Evolutionary conservation across 345 rosid genomes (phyloP), one percentile per base, ranked within the genome.

Genomic region (Citrus hindsii): DNA sequence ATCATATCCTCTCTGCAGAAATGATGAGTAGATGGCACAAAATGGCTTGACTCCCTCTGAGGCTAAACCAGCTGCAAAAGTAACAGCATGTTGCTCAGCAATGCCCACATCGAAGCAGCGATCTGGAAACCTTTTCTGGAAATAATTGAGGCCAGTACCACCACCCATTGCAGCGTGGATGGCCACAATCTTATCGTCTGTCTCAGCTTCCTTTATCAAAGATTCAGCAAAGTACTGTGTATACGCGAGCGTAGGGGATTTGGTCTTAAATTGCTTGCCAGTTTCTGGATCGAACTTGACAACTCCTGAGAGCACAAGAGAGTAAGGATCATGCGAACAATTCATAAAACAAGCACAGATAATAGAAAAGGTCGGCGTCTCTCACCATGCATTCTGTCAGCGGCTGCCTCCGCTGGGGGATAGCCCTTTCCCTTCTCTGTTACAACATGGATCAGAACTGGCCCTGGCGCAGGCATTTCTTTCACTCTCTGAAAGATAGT

Each of bases 131-230:
- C 68, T 85, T 76, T 88, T 86, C 74, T 90, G 92, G 84, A 92
- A 90, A 64, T 83, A 89, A 73, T 92, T 92, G 74, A 92, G 91
- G 63, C 94, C 97, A 0, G 97, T 92, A 1, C 94, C 97, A 19
- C 97, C 94, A 13, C 97, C 94, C 97, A 92, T 92, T 48, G 96
- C 97, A 9, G 94, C 97, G 77, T 92, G 97, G 74, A 92, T 92
- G 38, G 91, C 92, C 30, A 90, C 87, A 5, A 92, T 86, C 81
- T 87, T 89, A 9, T 85, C 61, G 73, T 92, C 97, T 67, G 58
- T 70, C 77, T 92, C 91, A 4, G 97, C 97, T 79, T 90, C 97
- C 78, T 81, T 83, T 68, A 92, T 85, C 46, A 92, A 78, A 3
- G 92, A 86, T 69, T 92, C 94, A 32, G 89, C 94, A 48, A 92